Evolutionary conservation across 495 filamentous ascomycete species (phyloP).

Genomic region (Aspergillus carlsbadensis): DNA sequence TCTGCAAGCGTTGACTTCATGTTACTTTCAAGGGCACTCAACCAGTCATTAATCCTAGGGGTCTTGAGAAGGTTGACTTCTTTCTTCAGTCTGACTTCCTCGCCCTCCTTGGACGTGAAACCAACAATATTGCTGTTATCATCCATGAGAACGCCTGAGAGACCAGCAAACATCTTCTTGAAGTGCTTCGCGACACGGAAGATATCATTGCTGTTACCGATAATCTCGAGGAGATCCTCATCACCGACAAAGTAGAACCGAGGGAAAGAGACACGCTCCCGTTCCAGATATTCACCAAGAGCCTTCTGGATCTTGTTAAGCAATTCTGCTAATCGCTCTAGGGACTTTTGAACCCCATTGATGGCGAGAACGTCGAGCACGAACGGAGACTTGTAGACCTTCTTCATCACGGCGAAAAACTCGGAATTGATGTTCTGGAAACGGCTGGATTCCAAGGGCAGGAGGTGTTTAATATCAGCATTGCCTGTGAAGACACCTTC

Average conservation of each 20-base stretch:
- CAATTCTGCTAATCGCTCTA: conserved; percentile 90
- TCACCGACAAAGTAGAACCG: conserved; percentile 99
- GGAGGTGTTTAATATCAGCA: conserved; percentile 96
- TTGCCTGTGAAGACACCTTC: conserved; percentile 99
- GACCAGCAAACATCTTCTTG: conserved; percentile 99
- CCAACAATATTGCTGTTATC: conserved; percentile 85
- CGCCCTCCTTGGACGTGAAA: conserved; percentile 93
- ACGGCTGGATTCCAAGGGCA: conserved; percentile 90
- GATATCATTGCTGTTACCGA: conserved; percentile 97
- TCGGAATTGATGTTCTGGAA: conserved; percentile 99
- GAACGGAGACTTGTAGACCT: conserved; percentile 91
- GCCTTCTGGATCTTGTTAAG: conserved; percentile 99
- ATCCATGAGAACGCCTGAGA: conserved; percentile 86
- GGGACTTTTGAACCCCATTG: conserved; percentile 87
- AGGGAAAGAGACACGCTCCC: conserved; percentile 94
- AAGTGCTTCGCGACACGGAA: conserved; percentile 95
- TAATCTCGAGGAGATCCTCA: conserved; percentile 98
- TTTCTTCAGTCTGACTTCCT: conserved; percentile 81
- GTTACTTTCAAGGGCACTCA: conserved; percentile 81
- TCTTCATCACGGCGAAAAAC: conserved; percentile 97
- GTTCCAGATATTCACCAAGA: conserved; percentile 96
- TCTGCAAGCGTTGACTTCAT: conserved; percentile 96
- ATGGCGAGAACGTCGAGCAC: conserved; percentile 95
- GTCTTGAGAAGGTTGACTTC: conserved; percentile 90
- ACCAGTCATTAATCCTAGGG: conserved; percentile 97